Evolutionary conservation across 140 eudicot species (phyloP).

Genomic region (Erigeron philadelphicus): DNA sequence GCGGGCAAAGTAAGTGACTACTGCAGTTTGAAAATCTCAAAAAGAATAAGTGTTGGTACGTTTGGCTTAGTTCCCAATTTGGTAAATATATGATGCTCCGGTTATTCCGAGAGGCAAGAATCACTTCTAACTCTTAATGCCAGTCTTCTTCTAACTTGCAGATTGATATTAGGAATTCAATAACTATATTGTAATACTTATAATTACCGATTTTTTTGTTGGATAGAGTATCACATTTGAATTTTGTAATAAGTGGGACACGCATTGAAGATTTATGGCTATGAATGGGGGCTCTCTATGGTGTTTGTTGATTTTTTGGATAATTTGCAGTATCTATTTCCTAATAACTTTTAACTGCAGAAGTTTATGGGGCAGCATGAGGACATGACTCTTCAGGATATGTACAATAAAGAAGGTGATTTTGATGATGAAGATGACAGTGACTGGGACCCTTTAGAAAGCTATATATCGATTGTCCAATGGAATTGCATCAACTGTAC

Average conservation of each 20-base stretch:
- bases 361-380: constrained; percentile 33
- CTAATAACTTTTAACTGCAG: constrained; percentile 39
- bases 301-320: constrained; percentile 1
- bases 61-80: constrained; percentile 11
- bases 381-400: constrained; percentile 66
- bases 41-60: constrained; percentile 8
- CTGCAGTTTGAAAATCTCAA: constrained; percentile 1
- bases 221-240: constrained; percentile 7
- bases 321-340: neutral
- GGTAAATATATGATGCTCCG: neutral
- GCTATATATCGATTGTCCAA: constrained; percentile 35
- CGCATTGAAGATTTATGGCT: constrained; percentile 2
- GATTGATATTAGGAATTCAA: neutral
- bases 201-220: neutral
- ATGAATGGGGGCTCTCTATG: constrained; percentile 13
- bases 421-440: constrained; percentile 82
- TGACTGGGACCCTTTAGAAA: constrained; percentile 73
- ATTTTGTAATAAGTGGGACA: constrained; percentile 14
- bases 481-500: constrained; percentile 96
- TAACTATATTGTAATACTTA: neutral
- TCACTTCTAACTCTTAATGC: neutral
- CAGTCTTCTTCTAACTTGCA: neutral
- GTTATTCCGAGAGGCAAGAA: constrained; percentile 9
- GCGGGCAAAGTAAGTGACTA: constrained; percentile 21
- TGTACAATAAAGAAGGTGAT: constrained; percentile 53